phyloP scores from a whole-genome alignment of 73 alveolate species.

The Blepharisma japonicum region DNA sequence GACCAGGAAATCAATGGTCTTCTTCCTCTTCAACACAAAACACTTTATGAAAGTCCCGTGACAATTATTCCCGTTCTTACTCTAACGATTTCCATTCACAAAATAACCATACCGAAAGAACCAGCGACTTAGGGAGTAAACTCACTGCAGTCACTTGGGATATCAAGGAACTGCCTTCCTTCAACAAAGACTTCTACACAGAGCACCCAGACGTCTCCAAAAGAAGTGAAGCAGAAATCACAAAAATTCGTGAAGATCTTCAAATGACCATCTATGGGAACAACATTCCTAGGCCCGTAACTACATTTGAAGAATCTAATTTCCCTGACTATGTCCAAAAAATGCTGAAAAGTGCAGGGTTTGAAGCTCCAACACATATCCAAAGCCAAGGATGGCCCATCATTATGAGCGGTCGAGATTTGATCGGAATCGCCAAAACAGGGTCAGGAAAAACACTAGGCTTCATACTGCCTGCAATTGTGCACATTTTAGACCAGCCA shows the following conservation, averaged over 20 bases:
- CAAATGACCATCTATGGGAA: not conserved
- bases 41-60: too few species aligned
- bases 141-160: constrained; percentile 21
- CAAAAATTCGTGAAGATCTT: constrained; percentile 23
- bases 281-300: constrained; percentile 10
- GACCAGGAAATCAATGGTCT: too few species aligned
- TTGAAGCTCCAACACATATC: constrained; percentile 24
- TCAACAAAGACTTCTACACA: constrained; percentile 27
- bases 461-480: constrained; percentile 83
- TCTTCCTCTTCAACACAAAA: too few species aligned
- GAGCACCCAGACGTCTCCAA: constrained; percentile 39
- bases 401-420: constrained; percentile 87
- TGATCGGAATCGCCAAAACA: constrained; percentile 92
- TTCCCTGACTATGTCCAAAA: constrained; percentile 12
- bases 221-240: constrained; percentile 10
- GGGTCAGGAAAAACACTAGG: constrained; percentile 97
- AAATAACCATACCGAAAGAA: too few species aligned
- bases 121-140: not conserved
- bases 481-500: constrained; percentile 81
- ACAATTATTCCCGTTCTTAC: too few species aligned
- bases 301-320: constrained; percentile 19
- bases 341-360: not conserved
- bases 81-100: too few species aligned
- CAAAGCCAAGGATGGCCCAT: constrained; percentile 58
- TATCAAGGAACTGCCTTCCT: not conserved